A percentile compares a stretch with the other conserved stretches of the same genome.
phyloP scores from a whole-genome alignment of 148 eudicot genomes.

The Cornus suecica region DNA sequence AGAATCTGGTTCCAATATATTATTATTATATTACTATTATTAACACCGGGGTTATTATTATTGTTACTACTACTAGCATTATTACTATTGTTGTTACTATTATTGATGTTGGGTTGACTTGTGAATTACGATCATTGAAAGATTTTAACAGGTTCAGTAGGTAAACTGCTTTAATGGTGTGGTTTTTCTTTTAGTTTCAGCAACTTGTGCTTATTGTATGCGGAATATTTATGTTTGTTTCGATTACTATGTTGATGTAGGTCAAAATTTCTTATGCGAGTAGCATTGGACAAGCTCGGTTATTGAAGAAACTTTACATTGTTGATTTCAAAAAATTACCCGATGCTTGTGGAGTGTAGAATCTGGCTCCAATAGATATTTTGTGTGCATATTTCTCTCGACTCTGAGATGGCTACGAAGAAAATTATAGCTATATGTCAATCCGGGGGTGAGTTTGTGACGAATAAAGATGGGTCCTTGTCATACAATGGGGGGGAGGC shows the following conservation, averaged over 20 bases:
- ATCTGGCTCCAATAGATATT: conserved; percentile 1
- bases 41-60: too few species aligned
- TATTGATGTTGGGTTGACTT: too few species aligned
- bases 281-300: not conserved
- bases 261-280: not conserved
- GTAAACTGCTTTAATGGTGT: too few species aligned
- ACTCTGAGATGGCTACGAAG: conserved; percentile 33
- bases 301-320: not conserved
- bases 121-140: too few species aligned
- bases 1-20: too few species aligned
- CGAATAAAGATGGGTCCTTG: conserved; percentile 53
- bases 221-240: too few species aligned
- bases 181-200: too few species aligned
- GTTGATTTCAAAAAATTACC: not conserved
- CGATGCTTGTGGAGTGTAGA: not conserved
- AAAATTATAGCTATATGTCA: conserved; percentile 84
- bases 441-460: conserved; percentile 69
- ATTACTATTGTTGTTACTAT: too few species aligned
- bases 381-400: not conserved
- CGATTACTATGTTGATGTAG: conserved; percentile 5
- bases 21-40: too few species aligned
- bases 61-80: too few species aligned
- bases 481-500: conserved; percentile 76
- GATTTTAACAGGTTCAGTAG: too few species aligned
- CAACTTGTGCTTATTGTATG: too few species aligned